Evolutionary conservation across 139 green algal genomes (phyloP), one percentile per base, ranked within the genome.

Genomic region (Chlorella sp.): DNA sequence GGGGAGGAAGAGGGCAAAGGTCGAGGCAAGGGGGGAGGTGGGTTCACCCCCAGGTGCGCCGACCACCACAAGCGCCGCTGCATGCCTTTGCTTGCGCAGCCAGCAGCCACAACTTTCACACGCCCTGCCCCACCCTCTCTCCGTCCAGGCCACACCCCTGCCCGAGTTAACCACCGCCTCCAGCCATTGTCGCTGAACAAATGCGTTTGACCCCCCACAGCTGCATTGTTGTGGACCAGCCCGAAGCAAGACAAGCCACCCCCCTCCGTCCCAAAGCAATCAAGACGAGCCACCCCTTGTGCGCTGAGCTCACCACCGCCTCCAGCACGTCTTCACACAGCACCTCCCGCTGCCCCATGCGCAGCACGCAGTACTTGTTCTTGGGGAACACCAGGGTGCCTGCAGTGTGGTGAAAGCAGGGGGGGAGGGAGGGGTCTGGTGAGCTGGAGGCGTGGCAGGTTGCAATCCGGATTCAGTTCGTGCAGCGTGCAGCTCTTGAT

Each of bases 301-400:
- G n/a, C n/a, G n/a, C n/a, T n/a, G n/a, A n/a, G 57, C 92, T 37
- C 79, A 97, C 94, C 95, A 98, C 92, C 90, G 86, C 96, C 28
- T 98, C 97, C 89, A 99, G 96, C 37, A 98, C 91, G 81, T 99
- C 97, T 85, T 99, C 97, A 69, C 94, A 97, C 85, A 97, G 77
- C 71, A 95, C 92, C 3, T 91, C 90, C 81, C 92, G 93, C 36
- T 85, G 42, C 21, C 85, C 92, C 80, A 97, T 82, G 39, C 91
- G 91, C 78, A 99, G 89, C 85, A 96, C 91, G 89, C 97, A 86
- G 93, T 98, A 99, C 30, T 92, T 93, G 88, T 82, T 88, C 24
- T 40, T 64, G 18, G 88, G 88, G 73, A 91, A 91, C 36, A 78
- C 60, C 34, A 91, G 82, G 18, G 88, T 91, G 81, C 88, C 87